Evolutionary conservation across 345 rosid genomes (phyloP), one percentile per base, ranked within the genome.

Genomic region (Citrus maxima): DNA sequence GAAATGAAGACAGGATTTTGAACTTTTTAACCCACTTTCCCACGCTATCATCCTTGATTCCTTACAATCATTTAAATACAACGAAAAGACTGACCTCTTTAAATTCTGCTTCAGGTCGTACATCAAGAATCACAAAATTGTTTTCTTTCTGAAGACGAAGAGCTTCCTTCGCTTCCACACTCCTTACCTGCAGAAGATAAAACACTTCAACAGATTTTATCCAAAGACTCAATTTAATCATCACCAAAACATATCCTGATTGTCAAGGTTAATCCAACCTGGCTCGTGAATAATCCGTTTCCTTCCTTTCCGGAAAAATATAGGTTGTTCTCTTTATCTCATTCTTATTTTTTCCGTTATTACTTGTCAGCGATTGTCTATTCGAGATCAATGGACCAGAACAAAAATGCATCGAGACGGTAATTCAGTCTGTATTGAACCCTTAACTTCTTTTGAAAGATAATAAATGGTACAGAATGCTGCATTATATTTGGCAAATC

Each of bases 151-250:
- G 99, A 81, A 96, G 97, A n/a, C 98, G 88, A 54, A 85, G 79
- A 73, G 99, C 98, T 90, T 96, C 99, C 84, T 96, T 94, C 67
- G 88, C 95, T n/a, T 96, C 98, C 72, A 96, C 95, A 67, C 99
- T 90, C 81, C 99, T 87, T 10, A 93, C 98, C 98, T 93, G 84
- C 68, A 80, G 42, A 64, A 35, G 63, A 46, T 58, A n/a, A 16
- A 8, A 28, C 68, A 51, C 56, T 68, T 25, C 58, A 9, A 0
- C 24, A n/a, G 19, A 21, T 72, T 14, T 27, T 7, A 30, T 30
- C 46, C 54, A 64, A 13, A 40, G 6, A 22, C 14, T 5, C 10
- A 27, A 14, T 49, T 38, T 73, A 37, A 2, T 32, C 22, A 16
- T 37, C 54, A 37, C n/a, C 76, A 14, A 51, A 71, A 28, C 16